Conservation (phyloP, 2,329 filamentous ascomycete species). For the Ophiostoma populinum region DNA sequence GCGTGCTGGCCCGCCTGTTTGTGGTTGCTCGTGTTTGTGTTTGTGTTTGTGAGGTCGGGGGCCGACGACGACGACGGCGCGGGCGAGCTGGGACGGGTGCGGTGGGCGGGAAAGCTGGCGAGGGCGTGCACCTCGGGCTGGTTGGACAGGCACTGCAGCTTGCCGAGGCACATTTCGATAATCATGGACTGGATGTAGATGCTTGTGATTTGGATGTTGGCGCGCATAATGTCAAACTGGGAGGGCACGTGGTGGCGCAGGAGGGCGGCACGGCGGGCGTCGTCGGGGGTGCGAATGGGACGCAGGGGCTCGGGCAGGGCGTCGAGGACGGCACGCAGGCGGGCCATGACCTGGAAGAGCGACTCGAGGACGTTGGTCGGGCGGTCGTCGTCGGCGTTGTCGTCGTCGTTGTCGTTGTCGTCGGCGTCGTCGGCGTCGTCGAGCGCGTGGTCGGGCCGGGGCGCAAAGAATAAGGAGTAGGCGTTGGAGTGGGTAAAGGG, state of each 20-base stretch:
- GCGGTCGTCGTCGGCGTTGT: too few species aligned
- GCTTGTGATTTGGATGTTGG: conserved; percentile 14
- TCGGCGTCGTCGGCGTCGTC: background rate
- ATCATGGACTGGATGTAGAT: conserved; percentile 14
- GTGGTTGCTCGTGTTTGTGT: too few species aligned
- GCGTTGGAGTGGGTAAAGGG: too few species aligned
- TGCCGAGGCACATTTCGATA: conserved; percentile 11
- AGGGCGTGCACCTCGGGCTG: background rate
- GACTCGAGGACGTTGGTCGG: conserved; percentile 3
- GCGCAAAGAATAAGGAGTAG: conserved; percentile 1
- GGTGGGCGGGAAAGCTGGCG: background rate
- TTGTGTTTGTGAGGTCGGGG: background rate
- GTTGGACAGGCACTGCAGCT: background rate
- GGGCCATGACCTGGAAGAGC: conserved; percentile 4
- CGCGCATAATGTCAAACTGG: conserved; percentile 13
- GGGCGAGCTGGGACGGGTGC: too few species aligned
- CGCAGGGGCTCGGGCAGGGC: conserved; percentile 4
- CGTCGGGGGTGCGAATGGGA: background rate
- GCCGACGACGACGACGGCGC: too few species aligned
- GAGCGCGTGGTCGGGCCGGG: background rate
- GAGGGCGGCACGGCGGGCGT: background rate
- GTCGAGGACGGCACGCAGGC: conserved; percentile 1
- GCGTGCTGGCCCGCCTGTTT: too few species aligned
- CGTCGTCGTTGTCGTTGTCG: too few species aligned
- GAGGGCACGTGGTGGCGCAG: background rate